Evolutionary conservation across 1,284 basidiomycete genomes (phyloP).

Genomic region (Tremellales sp.): DNA sequence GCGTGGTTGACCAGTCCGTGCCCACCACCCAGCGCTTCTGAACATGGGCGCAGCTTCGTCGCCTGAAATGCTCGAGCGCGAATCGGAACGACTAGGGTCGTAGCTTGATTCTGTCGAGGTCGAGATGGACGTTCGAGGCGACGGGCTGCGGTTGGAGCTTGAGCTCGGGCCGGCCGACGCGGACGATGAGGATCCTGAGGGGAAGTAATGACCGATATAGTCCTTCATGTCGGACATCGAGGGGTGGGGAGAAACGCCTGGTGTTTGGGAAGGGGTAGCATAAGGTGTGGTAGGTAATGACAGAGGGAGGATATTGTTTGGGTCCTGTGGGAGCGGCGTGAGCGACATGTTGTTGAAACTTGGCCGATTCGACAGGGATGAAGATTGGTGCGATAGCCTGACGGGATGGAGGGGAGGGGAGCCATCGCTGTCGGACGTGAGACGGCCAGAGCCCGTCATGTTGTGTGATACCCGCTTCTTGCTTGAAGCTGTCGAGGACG

Average conservation of each 20-base stretch:
- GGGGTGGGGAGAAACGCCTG: constrained; percentile 18
- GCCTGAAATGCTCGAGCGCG: constrained; percentile 19
- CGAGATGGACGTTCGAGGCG: constrained; percentile 26
- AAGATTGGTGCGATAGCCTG: neutral
- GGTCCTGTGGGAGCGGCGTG: constrained; percentile 20
- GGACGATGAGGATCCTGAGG: constrained; percentile 13
- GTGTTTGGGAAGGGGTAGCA: constrained; percentile 17
- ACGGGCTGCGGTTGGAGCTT: constrained; percentile 7
- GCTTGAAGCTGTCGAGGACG: neutral
- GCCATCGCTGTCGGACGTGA: neutral
- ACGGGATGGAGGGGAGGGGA: neutral
- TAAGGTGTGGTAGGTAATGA: constrained; percentile 20
- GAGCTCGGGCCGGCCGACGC: constrained; percentile 7
- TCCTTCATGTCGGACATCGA: constrained; percentile 12
- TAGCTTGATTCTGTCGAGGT: constrained; percentile 20
- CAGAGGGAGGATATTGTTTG: constrained; percentile 29
- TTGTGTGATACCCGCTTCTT: too few species aligned
- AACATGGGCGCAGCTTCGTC: constrained; percentile 18
- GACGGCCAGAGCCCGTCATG: neutral
- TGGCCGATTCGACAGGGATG: neutral
- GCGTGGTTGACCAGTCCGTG: neutral
- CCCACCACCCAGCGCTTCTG: constrained; percentile 16
- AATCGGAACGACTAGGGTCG: constrained; percentile 16
- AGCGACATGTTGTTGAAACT: neutral
- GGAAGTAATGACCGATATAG: constrained; percentile 1